Percentiles rank a stretch among this genome's conserved stretches.
Evolutionary conservation across 1,139 yeast genomes (phyloP).

Genomic region (Scheffersomyces insectosa): DNA sequence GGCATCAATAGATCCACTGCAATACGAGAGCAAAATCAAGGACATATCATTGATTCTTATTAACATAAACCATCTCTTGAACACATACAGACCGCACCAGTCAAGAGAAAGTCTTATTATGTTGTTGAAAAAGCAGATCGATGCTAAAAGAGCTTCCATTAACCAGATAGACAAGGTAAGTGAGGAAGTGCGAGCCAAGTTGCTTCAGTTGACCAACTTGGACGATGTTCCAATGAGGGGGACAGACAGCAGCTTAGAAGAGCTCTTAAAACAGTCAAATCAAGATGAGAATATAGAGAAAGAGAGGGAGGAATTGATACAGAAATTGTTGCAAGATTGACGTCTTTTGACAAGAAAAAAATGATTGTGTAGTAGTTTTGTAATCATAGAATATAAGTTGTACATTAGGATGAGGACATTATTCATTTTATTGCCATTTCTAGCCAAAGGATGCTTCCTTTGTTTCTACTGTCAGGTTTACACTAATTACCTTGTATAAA

Average conservation of each 20-base stretch:
- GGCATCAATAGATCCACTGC: conserved; percentile 67
- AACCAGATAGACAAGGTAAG: conserved; percentile 48
- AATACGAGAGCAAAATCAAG: conserved; percentile 66
- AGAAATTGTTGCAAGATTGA: background rate
- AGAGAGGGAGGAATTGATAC: too few relatives aligned
- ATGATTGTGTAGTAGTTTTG: too few relatives aligned
- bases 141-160: conserved; percentile 54
- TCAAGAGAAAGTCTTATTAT: conserved; percentile 77
- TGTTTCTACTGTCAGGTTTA: too few relatives aligned
- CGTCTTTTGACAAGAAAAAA: conserved; percentile 4
- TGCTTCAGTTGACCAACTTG: conserved; percentile 25
- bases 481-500: too few relatives aligned
- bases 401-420: too few relatives aligned
- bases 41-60: conserved; percentile 72
- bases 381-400: too few relatives aligned
- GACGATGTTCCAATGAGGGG: background rate
- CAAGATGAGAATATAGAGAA: too few relatives aligned
- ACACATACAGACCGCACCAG: conserved; percentile 88
- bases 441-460: too few relatives aligned
- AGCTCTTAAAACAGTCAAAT: too few relatives aligned
- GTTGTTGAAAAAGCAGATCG: conserved; percentile 65
- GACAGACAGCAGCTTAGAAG: too few relatives aligned
- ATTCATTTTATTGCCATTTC: too few relatives aligned
- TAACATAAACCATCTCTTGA: conserved; percentile 79
- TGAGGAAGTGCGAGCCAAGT: conserved; percentile 41